Conservation (phyloP, 371 early-diverging fungal genomes). For the Umbelopsis sp. region DNA sequence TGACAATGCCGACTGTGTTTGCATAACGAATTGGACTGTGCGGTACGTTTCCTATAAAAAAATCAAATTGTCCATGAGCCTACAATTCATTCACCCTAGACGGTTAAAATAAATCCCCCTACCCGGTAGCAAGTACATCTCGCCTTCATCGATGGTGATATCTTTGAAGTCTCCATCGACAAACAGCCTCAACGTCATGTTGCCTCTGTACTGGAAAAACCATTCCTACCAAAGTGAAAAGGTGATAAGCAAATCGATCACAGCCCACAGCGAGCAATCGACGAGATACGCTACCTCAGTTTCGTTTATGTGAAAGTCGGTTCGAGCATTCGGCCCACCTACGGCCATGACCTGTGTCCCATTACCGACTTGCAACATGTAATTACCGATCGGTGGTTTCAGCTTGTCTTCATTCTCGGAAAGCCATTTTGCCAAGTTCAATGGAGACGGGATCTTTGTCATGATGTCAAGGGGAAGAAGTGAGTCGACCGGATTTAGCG, state of each 20-base stretch:
- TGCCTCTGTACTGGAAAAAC: constrained; percentile 95
- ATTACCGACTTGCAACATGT: constrained; percentile 75
- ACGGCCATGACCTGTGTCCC: constrained; percentile 91
- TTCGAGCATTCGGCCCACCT: constrained; percentile 83
- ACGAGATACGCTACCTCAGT: constrained; percentile 73
- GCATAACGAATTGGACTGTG: constrained; percentile 94
- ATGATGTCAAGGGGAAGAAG: constrained; percentile 17
- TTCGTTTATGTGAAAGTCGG: constrained; percentile 95
- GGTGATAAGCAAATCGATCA: neutral
- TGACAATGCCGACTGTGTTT: constrained; percentile 92
- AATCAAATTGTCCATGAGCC: neutral
- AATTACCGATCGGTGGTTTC: constrained; percentile 95
- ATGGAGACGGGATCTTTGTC: constrained; percentile 64
- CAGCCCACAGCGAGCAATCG: neutral
- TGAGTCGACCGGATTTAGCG: constrained; percentile 8
- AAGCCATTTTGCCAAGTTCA: constrained; percentile 91
- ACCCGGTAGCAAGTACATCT: constrained; percentile 95
- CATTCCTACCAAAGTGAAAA: constrained; percentile 69
- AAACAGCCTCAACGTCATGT: constrained; percentile 85
- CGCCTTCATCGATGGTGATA: constrained; percentile 86
- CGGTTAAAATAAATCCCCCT: constrained; percentile 24
- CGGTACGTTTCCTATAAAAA: constrained; percentile 72
- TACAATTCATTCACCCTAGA: neutral
- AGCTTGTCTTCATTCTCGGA: constrained; percentile 80
- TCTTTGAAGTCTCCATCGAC: constrained; percentile 81